These are phyloP conservation scores for Erodium chrysanthum DNA, from an alignment of 441 rosid genomes.

Conservation along the genomic window DNA sequence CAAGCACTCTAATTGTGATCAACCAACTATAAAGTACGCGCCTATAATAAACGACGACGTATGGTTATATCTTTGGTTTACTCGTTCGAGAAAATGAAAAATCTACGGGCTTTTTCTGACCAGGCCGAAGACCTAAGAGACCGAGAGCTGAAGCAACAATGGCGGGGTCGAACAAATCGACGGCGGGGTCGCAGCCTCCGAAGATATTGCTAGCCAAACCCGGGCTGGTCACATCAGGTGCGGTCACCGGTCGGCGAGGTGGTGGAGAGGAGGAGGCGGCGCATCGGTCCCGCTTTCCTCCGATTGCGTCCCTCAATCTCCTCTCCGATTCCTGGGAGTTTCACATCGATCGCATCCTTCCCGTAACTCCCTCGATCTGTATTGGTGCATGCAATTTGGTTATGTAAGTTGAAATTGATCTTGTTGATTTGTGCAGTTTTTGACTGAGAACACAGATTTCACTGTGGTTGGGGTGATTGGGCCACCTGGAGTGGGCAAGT, in stretches of 20 bases:
- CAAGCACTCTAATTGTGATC: too few relatives aligned
- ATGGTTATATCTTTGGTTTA: background rate
- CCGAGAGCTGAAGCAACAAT: slow-evolving; percentile 16
- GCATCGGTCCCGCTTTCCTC: slow-evolving; percentile 53
- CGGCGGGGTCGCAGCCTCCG: slow-evolving; percentile 28
- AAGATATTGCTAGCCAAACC: slow-evolving; percentile 75
- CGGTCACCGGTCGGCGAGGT: slow-evolving; percentile 44
- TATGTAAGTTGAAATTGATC: too few relatives aligned
- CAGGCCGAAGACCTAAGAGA: background rate
- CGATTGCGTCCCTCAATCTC: slow-evolving; percentile 56
- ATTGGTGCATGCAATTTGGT: background rate
- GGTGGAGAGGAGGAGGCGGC: slow-evolving; percentile 41
- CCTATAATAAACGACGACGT: too few relatives aligned
- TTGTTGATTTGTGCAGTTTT: slow-evolving; percentile 35
- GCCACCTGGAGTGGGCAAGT: slow-evolving; percentile 65
- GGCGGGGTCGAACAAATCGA: slow-evolving; percentile 33
- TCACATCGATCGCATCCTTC: slow-evolving; percentile 70
- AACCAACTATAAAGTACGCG: too few relatives aligned
- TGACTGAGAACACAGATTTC: slow-evolving; percentile 75
- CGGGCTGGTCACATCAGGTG: slow-evolving; percentile 32
- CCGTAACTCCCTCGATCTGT: slow-evolving; percentile 29
- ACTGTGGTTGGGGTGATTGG: slow-evolving; percentile 77
- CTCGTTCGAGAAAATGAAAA: background rate
- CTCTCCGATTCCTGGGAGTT: slow-evolving; percentile 85
- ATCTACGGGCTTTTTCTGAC: background rate